These are phyloP conservation scores for Phanerochaete sordida DNA, from an alignment of 768 basidiomycete species.

Conservation along the genomic window DNA sequence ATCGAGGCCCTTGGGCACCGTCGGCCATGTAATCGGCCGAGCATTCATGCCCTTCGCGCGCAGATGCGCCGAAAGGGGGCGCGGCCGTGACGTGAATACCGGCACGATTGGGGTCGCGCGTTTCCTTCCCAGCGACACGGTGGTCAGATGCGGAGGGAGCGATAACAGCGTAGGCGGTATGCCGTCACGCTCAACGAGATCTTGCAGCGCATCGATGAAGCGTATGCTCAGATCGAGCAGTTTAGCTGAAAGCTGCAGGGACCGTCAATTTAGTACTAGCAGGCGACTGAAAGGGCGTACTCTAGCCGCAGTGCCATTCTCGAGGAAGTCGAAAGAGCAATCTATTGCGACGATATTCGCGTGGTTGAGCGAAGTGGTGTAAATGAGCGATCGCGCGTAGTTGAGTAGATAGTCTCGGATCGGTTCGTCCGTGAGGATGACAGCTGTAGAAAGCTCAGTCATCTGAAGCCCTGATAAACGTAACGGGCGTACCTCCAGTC, in stretches of 20 bases:
- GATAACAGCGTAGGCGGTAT: slow-evolving; percentile 23
- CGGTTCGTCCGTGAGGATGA: slow-evolving; percentile 65
- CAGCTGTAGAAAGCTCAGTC: slow-evolving; percentile 44
- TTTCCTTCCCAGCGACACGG: slow-evolving; percentile 23
- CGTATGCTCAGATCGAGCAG: slow-evolving; percentile 36
- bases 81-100: slow-evolving; percentile 72
- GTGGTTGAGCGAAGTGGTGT: slow-evolving; percentile 82
- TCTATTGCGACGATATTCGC: slow-evolving; percentile 73
- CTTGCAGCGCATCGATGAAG: slow-evolving; percentile 31
- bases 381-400: slow-evolving; percentile 88
- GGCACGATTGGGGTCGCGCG: slow-evolving; percentile 81
- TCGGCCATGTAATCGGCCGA: slow-evolving; percentile 81
- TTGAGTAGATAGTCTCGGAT: slow-evolving; percentile 86
- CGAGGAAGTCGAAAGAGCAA: slow-evolving; percentile 77
- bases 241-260: slow-evolving; percentile 15
- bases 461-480: not conserved
- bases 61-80: slow-evolving; percentile 71
- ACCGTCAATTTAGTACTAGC: slow-evolving; percentile 20
- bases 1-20: slow-evolving; percentile 83
- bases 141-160: slow-evolving; percentile 31
- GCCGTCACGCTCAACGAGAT: slow-evolving; percentile 22
- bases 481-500: slow-evolving; percentile 66
- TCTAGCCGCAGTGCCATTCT: slow-evolving; percentile 58
- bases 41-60: slow-evolving; percentile 51
- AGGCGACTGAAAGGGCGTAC: slow-evolving; percentile 32